Base-by-base conservation (phyloP, 2,329 filamentous ascomycete species). In the Blastomyces gilchristii region DNA sequence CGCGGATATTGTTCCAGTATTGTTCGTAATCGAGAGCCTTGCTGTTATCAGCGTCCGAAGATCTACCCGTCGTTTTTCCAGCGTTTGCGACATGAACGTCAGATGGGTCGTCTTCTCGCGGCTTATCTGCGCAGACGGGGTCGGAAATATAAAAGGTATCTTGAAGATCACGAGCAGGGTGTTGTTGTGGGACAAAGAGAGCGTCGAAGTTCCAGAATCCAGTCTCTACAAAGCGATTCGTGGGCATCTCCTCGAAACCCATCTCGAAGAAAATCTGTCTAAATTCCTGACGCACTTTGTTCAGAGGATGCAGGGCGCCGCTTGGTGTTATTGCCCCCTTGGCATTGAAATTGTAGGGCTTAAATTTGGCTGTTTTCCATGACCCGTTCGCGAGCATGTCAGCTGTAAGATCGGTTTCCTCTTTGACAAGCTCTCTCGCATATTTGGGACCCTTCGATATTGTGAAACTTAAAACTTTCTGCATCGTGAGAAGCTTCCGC, bases 161-260 rank as follows among this genome's bases (percentile, higher is more conserved):
- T 82, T 99, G 94, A 68, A 97, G 83, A 75, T 99, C 94, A 74
- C 94, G 90, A 64, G 94, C 94, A 60, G 94, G 94, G 76, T 99
- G 94, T 82, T 99, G 94, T 79, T 96, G 94, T 39, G 93, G 93
- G 61, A 97, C 93, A 76, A 93, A 97, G 67, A 99, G 90, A 31
- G 92, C 87, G 73, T 97, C 93, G 76, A 97, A 97, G 78, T 97
- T 97, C 91, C 94, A 99, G 86, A 97, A 97, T 57, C 93, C 92
- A 14, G 92, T 93, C 79, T 99, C 94, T 66, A 97, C 92, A 74
- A 87, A 97, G 75, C 90, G 86, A 78, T 89, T 88, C 59, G 93
- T 97, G 16, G 92, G 90, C 94, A 99, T 97, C 81, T 99, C 94
- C 72, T 93, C 87, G 80, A 97, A 99, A 61, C 93, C 94, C 87